Base-by-base conservation (phyloP, 139 green algal genomes). In the Tetradesmus lagerheimii region DNA sequence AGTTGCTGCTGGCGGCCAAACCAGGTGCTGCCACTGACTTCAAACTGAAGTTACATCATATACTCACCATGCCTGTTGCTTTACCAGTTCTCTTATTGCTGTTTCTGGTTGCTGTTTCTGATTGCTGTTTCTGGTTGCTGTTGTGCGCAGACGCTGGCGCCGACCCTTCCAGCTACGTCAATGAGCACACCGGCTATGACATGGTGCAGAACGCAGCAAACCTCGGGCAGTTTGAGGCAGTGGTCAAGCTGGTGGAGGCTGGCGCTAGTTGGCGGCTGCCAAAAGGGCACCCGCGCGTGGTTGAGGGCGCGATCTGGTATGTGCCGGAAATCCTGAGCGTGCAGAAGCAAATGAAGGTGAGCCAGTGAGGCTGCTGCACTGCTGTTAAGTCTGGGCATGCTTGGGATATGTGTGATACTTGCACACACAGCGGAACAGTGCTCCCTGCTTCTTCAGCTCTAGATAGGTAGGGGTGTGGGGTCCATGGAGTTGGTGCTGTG, bases 81-180 rank as follows among this genome's bases (percentile, higher is more conserved):
- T n/a, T n/a, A n/a, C n/a, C n/a, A n/a, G n/a, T n/a, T n/a, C n/a
- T n/a, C n/a, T n/a, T n/a, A n/a, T n/a, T n/a, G n/a, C n/a, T n/a
- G n/a, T n/a, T n/a, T n/a, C 45, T 12, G 11, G 45, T 12, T 57
- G 45, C 45, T 57, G 16, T 23, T 71, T 20, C 57, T 18, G 20
- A n/a, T n/a, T 9, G 57, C 57, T 71, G 57, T 23, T 71, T 20
- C 57, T 27, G 20, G n/a, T 8, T 71, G 57, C 20, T 27, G 14
- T 23, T 71, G 57, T n/a, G 16, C 53, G 45, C 83, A 88, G 83
- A 64, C 16, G 83, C 83, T 80, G 83, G 83, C 45, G 83, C 83
- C 8, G 62, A 88, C 15, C 8, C 15, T 27, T 18, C 15, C 23
- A 45, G 8, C 2, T 88, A 31, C 27, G 41, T 31, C 8, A 15